phyloP scores from a whole-genome alignment of 2,329 filamentous ascomycete genomes.

The Hypoxylon sp. region DNA sequence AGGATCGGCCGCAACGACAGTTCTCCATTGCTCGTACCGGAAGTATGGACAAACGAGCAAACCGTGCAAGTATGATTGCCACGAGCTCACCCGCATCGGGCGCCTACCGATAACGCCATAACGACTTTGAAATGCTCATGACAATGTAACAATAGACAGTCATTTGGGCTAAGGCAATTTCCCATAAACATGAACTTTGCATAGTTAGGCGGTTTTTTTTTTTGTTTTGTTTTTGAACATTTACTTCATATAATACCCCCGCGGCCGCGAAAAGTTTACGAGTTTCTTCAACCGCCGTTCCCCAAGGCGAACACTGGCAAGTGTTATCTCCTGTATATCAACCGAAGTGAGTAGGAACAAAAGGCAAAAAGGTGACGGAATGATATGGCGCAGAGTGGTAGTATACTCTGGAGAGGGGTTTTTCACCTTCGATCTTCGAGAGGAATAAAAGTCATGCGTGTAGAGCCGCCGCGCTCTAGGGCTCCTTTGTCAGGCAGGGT shows the following conservation, averaged over 20 bases:
- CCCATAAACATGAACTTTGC: slow-evolving; percentile 44
- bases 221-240: slow-evolving; percentile 23
- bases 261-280: slow-evolving; percentile 39
- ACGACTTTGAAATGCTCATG: slow-evolving; percentile 54
- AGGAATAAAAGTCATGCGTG: slow-evolving; percentile 13
- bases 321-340: slow-evolving; percentile 36
- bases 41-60: slow-evolving; percentile 62
- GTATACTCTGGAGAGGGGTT: slow-evolving; percentile 12
- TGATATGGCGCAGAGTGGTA: slow-evolving; percentile 18
- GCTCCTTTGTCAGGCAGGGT: slow-evolving; percentile 27
- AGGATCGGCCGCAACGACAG: slow-evolving; percentile 62
- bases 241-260: slow-evolving; percentile 41
- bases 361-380: slow-evolving; percentile 19
- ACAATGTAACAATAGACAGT: slow-evolving; percentile 53
- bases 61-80: slow-evolving; percentile 61
- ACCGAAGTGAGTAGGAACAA: slow-evolving; percentile 24
- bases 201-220: slow-evolving; percentile 50
- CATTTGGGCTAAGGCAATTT: slow-evolving; percentile 45
- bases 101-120: slow-evolving; percentile 61
- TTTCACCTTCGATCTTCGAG: background rate
- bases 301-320: slow-evolving; percentile 19
- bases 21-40: slow-evolving; percentile 63
- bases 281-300: slow-evolving; percentile 33
- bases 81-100: slow-evolving; percentile 59
- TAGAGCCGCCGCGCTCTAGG: slow-evolving; percentile 26